Evolutionary conservation across 768 basidiomycete genomes (phyloP).

Genomic region (Agaricus bisporus): DNA sequence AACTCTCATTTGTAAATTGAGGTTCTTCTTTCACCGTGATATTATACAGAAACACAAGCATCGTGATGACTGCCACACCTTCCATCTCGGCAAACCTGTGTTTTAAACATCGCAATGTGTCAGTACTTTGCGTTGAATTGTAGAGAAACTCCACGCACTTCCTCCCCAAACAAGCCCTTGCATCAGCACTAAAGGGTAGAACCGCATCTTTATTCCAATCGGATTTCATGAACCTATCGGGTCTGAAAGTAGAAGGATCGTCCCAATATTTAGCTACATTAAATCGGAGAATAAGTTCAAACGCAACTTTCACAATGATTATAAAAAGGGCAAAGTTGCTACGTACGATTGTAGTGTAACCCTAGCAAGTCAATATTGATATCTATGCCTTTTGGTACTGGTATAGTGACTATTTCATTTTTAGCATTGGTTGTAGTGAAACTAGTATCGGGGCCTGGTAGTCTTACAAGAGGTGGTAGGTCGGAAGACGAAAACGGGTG

Average conservation of each 20-base stretch:
- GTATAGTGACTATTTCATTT: constrained; percentile 33
- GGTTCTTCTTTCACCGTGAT: constrained; percentile 43
- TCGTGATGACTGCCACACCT: constrained; percentile 39
- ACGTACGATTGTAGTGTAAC: constrained; percentile 47
- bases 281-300: too few relatives aligned
- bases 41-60: constrained; percentile 36
- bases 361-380: constrained; percentile 31
- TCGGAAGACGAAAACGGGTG: background rate
- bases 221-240: constrained; percentile 13
- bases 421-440: constrained; percentile 25
- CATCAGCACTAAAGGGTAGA: constrained; percentile 22
- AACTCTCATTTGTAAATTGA: constrained; percentile 36
- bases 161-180: constrained; percentile 39
- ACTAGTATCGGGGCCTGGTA: constrained; percentile 34
- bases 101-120: too few relatives aligned
- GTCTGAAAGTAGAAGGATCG: constrained; percentile 33
- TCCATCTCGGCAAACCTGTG: constrained; percentile 42
- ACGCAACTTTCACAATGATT: background rate
- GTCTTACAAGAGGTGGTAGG: background rate
- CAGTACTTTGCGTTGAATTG: too few relatives aligned
- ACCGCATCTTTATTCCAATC: constrained; percentile 18
- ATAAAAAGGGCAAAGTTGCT: constrained; percentile 12
- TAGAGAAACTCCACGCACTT: constrained; percentile 20
- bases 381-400: constrained; percentile 35
- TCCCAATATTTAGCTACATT: constrained; percentile 39